Conservation (phyloP, 106 monocot genomes). For the Gastrodia elata region DNA sequence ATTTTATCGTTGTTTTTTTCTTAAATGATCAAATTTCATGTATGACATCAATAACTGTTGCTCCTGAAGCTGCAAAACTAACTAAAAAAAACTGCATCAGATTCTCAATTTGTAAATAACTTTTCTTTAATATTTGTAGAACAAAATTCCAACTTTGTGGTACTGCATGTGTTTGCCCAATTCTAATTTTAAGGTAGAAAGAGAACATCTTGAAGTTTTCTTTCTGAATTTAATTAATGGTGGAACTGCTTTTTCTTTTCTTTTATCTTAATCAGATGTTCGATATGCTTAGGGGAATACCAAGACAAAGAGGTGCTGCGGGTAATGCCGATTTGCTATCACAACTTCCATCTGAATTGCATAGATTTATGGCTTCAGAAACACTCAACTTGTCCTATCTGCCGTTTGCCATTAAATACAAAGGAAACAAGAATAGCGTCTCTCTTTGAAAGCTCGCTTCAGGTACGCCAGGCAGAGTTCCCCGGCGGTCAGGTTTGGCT, state of each 20-base stretch:
- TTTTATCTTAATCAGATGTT: slow-evolving; percentile 32
- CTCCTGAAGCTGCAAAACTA: not conserved
- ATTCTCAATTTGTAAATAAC: not conserved
- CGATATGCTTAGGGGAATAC: slow-evolving; percentile 63
- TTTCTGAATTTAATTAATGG: not conserved
- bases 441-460: not conserved
- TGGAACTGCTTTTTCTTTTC: not conserved
- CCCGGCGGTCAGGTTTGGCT: not conserved
- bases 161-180: not conserved
- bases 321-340: slow-evolving; percentile 38
- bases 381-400: slow-evolving; percentile 52
- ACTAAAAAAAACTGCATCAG: not conserved
- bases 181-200: not conserved
- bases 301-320: slow-evolving; percentile 57
- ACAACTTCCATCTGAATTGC: slow-evolving; percentile 48
- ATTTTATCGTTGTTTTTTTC: no score
- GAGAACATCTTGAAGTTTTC: not conserved
- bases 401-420: slow-evolving; percentile 29
- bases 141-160: not conserved
- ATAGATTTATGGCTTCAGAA: slow-evolving; percentile 57
- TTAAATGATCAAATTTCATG: not conserved
- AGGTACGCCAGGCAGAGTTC: not conserved
- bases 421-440: slow-evolving; percentile 2
- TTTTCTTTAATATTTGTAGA: not conserved
- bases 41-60: not conserved